phyloP scores from a whole-genome alignment of 768 basidiomycete genomes.

The Pleurotus pulmonarius region DNA sequence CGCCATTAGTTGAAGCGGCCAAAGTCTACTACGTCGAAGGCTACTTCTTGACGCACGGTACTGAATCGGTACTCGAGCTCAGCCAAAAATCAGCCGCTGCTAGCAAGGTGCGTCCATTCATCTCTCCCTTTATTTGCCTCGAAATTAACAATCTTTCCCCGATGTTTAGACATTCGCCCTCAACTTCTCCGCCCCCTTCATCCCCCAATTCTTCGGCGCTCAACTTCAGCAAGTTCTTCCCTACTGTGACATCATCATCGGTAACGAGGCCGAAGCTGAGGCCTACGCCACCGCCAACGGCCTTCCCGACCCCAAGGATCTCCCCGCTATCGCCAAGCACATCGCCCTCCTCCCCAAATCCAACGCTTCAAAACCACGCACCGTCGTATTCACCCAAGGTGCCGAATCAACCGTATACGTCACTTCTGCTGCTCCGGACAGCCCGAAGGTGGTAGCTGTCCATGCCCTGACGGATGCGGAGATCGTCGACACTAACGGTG shows the following conservation, averaged over 20 bases:
- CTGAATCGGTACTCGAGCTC: conserved; percentile 64
- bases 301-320: conserved; percentile 60
- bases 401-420: conserved; percentile 76
- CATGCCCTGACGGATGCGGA: conserved; percentile 48
- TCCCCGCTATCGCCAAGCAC: conserved; percentile 63
- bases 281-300: conserved; percentile 78
- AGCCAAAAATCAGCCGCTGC: conserved; percentile 72
- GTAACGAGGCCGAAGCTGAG: conserved; percentile 95
- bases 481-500: conserved; percentile 97
- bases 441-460: conserved; percentile 57
- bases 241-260: conserved; percentile 86
- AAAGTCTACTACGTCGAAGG: conserved; percentile 93
- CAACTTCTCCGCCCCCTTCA: conserved; percentile 97
- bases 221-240: conserved; percentile 81
- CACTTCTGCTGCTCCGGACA: conserved; percentile 48
- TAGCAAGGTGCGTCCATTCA: conserved; percentile 56
- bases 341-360: conserved; percentile 77
- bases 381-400: conserved; percentile 91
- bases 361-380: conserved; percentile 71
- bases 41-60: conserved; percentile 95
- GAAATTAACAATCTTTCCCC: conserved; percentile 1
- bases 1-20: conserved; percentile 73
- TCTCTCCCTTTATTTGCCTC: conserved; percentile 3
- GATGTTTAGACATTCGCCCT: conserved; percentile 70
- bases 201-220: conserved; percentile 85